Percentiles rank a stretch among this genome's conserved stretches.
Evolutionary conservation across 345 rosid species (phyloP).

Genomic region (Ceriops zippeliana): DNA sequence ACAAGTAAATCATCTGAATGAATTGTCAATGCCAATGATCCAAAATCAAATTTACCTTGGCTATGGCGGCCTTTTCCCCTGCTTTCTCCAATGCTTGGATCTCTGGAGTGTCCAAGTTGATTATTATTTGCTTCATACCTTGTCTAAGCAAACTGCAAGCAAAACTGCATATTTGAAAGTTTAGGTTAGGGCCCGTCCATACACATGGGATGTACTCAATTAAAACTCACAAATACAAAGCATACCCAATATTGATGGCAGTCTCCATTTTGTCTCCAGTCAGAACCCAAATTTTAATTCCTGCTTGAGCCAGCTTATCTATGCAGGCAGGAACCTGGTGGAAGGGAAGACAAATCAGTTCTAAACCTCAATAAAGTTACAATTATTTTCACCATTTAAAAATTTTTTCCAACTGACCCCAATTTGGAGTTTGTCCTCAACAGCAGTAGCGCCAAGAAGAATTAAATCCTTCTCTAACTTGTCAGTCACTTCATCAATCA

Average conservation of each 20-base stretch:
- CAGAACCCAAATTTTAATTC: conserved; percentile 94
- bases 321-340: conserved; percentile 89
- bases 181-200: conserved; percentile 21
- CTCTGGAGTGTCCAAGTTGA: conserved; percentile 67
- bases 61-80: conserved; percentile 54
- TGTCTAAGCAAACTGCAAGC: conserved; percentile 94
- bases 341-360: conserved; percentile 17
- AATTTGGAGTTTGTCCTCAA: conserved; percentile 92
- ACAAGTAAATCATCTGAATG: background rate
- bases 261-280: conserved; percentile 99
- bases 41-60: conserved; percentile 45
- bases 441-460: conserved; percentile 96
- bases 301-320: conserved; percentile 97
- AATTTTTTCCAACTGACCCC: conserved; percentile 58
- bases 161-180: conserved; percentile 48
- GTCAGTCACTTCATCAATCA: conserved; percentile 66
- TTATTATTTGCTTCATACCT: conserved; percentile 90
- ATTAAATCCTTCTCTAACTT: conserved; percentile 64
- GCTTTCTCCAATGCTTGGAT: conserved; percentile 65
- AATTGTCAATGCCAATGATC: background rate
- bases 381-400: conserved; percentile 8
- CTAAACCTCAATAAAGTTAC: conserved; percentile 3
- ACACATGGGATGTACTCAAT: background rate
- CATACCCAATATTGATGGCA: conserved; percentile 94
- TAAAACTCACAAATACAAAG: conserved; percentile 10